Evolutionary conservation across 805 yeast species (phyloP).

Genomic region (Lipomyces mesembrius): DNA sequence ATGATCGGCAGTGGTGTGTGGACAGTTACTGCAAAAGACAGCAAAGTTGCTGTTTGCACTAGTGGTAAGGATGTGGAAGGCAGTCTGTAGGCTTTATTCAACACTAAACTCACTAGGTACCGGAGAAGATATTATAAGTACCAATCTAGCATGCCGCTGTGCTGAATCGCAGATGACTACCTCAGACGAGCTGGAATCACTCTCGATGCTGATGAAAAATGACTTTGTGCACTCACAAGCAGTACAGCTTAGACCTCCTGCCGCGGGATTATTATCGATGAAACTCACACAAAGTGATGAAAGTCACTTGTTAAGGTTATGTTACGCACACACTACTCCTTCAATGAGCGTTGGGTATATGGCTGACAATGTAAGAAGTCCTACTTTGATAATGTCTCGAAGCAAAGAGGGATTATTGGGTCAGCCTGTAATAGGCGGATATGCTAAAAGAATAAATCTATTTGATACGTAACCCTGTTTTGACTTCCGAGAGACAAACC

Average conservation of each 20-base stretch:
- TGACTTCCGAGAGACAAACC: not conserved
- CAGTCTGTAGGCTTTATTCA: no score
- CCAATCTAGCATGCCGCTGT: conserved; percentile 41
- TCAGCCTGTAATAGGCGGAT: conserved; percentile 6
- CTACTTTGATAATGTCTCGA: conserved; percentile 20
- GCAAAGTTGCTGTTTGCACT: conserved; percentile 42
- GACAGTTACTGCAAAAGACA: conserved; percentile 20
- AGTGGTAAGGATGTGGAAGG: conserved; percentile 42
- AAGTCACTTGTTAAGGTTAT: not conserved
- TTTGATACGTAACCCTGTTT: not conserved
- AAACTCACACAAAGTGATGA: conserved; percentile 12
- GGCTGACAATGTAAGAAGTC: conserved; percentile 3
- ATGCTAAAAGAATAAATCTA: not conserved
- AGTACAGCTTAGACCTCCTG: conserved; percentile 18
- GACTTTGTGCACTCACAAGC: conserved; percentile 11
- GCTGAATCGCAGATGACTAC: conserved; percentile 4
- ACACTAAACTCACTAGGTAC: conserved; percentile 15
- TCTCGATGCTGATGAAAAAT: not conserved
- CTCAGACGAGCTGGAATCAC: conserved; percentile 7
- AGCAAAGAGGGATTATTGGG: not conserved
- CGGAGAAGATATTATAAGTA: conserved; percentile 49
- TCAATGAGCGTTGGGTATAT: conserved; percentile 28
- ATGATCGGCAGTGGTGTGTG: conserved; percentile 48
- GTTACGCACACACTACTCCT: conserved; percentile 31
- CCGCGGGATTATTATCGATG: conserved; percentile 26